These are phyloP conservation scores for Patellifolia procumbens DNA, from an alignment of 179 eudicot species.

Conservation along the genomic window DNA sequence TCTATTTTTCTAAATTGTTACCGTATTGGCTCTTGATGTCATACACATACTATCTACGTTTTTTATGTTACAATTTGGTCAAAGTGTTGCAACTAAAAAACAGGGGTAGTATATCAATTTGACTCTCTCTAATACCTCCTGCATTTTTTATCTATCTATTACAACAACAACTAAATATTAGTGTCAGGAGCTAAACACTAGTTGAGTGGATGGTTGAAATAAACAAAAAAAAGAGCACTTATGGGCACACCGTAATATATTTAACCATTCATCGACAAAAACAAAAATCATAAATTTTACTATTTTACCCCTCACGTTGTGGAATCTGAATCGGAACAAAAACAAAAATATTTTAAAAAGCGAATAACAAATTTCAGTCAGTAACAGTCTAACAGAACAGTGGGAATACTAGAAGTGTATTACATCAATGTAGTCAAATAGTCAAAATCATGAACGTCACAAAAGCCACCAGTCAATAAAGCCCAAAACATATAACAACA, in stretches of 20 bases:
- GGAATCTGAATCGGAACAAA: neutral
- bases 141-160: no score
- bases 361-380: neutral
- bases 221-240: no score
- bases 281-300: neutral
- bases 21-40: no score
- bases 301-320: neutral
- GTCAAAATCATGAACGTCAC: slow-evolving; percentile 15
- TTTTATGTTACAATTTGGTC: no score
- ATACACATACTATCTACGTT: no score
- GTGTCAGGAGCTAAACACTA: no score
- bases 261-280: neutral
- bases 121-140: no score
- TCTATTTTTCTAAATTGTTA: no score
- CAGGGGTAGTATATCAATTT: no score
- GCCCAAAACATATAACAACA: neutral
- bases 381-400: neutral
- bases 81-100: no score
- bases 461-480: slow-evolving; percentile 19
- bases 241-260: slow-evolving; percentile 1
- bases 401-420: neutral
- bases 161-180: no score
- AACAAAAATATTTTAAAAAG: neutral
- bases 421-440: slow-evolving; percentile 15
- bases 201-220: no score